Evolutionary conservation across 768 basidiomycete genomes (phyloP).

Genomic region (Hygrophorus pudorinus): DNA sequence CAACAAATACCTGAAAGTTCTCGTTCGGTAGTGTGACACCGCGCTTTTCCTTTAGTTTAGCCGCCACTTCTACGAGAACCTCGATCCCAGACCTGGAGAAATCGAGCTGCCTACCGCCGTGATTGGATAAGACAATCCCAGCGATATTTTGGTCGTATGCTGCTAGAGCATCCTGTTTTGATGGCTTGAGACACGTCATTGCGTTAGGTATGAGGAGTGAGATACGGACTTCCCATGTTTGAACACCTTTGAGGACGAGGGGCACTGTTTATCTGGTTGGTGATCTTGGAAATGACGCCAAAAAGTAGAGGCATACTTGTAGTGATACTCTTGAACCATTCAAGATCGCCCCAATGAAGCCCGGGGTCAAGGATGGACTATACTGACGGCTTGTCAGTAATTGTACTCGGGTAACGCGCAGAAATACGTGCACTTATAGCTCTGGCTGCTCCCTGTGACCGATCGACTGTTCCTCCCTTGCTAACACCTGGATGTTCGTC

Average conservation of each 20-base stretch:
- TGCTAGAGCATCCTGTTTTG: conserved; percentile 59
- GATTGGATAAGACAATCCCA: conserved; percentile 81
- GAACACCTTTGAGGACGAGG: conserved; percentile 73
- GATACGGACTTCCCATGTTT: conserved; percentile 8
- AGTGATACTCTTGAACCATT: conserved; percentile 76
- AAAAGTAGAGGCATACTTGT: conserved; percentile 30
- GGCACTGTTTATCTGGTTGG: conserved; percentile 48
- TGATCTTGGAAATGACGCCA: conserved; percentile 32
- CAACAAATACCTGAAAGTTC: conserved; percentile 78
- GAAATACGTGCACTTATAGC: conserved; percentile 71
- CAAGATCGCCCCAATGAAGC: conserved; percentile 76
- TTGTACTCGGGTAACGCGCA: not conserved
- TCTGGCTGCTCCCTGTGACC: conserved; percentile 85
- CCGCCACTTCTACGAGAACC: conserved; percentile 76
- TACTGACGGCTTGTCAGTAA: not conserved
- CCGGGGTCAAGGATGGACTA: conserved; percentile 93
- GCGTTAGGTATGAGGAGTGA: not conserved
- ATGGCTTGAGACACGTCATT: not conserved
- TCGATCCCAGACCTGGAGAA: conserved; percentile 84
- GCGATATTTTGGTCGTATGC: conserved; percentile 70
- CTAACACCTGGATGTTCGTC: conserved; percentile 57
- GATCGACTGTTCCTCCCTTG: conserved; percentile 54
- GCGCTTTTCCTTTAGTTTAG: conserved; percentile 54
- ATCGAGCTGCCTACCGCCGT: conserved; percentile 75
- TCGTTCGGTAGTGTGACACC: conserved; percentile 68